These are phyloP conservation scores for Plasmodium sp. DNA, from an alignment of 169 alveolate species.

Conservation along the genomic window DNA sequence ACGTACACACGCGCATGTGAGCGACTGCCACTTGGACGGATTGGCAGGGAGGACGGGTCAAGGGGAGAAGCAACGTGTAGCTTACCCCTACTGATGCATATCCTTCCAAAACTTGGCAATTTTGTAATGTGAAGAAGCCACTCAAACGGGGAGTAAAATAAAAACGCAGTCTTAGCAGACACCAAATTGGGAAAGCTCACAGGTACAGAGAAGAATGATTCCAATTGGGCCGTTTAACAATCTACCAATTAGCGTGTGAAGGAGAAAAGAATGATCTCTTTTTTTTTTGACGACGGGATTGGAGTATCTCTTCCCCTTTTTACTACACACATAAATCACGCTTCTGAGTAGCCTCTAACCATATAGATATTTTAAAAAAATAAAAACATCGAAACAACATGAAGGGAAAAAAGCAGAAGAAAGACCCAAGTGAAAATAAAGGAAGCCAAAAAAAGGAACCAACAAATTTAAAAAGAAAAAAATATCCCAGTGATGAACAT, in stretches of 20 bases:
- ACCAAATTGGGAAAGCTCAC: neutral
- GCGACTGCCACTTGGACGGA: neutral
- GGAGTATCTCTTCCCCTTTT: neutral
- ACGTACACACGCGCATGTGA: neutral
- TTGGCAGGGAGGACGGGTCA: neutral
- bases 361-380: neutral
- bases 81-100: neutral
- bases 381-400: neutral
- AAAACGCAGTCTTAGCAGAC: neutral
- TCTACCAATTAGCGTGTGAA: neutral
- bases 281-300: neutral
- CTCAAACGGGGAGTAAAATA: neutral
- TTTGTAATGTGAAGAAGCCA: neutral
- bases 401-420: slow-evolving; percentile 10
- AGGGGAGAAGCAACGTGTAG: neutral
- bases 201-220: neutral
- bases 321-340: neutral
- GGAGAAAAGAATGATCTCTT: neutral
- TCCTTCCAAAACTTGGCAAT: neutral
- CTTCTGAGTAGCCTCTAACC: neutral
- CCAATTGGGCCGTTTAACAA: neutral
- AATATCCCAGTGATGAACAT: neutral
- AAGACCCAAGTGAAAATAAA: slow-evolving; percentile 14
- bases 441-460: neutral
- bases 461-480: slow-evolving; percentile 12